Evolutionary conservation across 495 filamentous ascomycete genomes (phyloP), one percentile per base, ranked within the genome.

Genomic region (Hyaloscypha finlandica): DNA sequence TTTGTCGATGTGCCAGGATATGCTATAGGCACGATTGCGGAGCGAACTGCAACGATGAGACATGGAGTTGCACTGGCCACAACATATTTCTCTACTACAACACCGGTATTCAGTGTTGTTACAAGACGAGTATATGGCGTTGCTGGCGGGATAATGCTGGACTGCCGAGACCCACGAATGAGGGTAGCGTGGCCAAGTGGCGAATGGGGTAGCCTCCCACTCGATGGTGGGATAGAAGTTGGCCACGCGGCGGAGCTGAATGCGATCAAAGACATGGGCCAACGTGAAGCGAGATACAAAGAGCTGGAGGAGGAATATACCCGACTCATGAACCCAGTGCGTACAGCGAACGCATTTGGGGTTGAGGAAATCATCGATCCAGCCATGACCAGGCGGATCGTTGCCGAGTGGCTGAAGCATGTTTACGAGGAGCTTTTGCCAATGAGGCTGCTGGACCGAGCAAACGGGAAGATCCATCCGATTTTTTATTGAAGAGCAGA

Each of bases 341-440:
- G 85, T 20, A 88, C 86, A 48, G 86, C 86, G 12, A 88, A 88
- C 76, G 81, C 84, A 6, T 89, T 89, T 72, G 85, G 86, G 0
- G 77, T 87, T 1, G 86, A 89, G 73, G 85, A 89, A 72, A 86
- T 88, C 29, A 84, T 88, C 64, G 86, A 88, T 72, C 86, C 86
- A 16, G 83, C 81, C 52, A 75, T 81, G 61, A 89, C 85, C 19
- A 74, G 86, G n/a, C 59, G 73, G 61, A 73, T 88, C 29, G 83
- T 84, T 51, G 80, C 77, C 59, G 76, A 79, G 33, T 88, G 86
- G 86, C 77, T 80, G 9, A 68, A 65, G 25, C 83, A 87, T 78
- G 77, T 86, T 6, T 89, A 88, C 73, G 76, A 81, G 59, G 74
- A 71, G 8, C 67, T 84, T 61, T 74, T 88, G 70, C 77, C 74